These are phyloP conservation scores for Yamadazyma insecticola DNA, from an alignment of 805 yeast species.

Conservation along the genomic window DNA sequence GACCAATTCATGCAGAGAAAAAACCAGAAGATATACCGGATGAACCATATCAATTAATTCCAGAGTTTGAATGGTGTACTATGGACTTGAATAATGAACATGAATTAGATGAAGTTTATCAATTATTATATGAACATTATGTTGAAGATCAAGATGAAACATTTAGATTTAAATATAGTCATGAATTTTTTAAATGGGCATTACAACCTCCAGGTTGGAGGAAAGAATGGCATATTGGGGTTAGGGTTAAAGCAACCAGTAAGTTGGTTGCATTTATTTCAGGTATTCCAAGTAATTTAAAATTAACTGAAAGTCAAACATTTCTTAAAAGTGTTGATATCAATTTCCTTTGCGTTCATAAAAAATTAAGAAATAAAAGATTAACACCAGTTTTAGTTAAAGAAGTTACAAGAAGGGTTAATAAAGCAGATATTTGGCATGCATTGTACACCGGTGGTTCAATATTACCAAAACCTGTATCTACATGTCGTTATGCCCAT, in stretches of 20 bases:
- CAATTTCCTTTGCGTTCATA: constrained; percentile 91
- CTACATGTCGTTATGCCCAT: constrained; percentile 86
- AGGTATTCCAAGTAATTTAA: constrained; percentile 75
- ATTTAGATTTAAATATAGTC: constrained; percentile 85
- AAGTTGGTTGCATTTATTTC: constrained; percentile 89
- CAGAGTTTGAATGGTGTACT: constrained; percentile 86
- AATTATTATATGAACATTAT: constrained; percentile 79
- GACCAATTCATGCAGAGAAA: constrained; percentile 78
- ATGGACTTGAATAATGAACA: constrained; percentile 52
- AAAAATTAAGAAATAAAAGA: constrained; percentile 88
- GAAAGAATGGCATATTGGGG: constrained; percentile 89
- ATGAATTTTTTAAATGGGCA: constrained; percentile 87
- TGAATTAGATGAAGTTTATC: constrained; percentile 73
- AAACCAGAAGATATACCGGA: constrained; percentile 69
- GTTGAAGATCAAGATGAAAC: constrained; percentile 93
- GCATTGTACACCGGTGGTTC: constrained; percentile 94
- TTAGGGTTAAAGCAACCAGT: constrained; percentile 70
- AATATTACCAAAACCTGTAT: constrained; percentile 86
- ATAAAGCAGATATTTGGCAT: constrained; percentile 83
- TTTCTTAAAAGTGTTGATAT: constrained; percentile 71
- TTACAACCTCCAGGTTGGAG: constrained; percentile 91
- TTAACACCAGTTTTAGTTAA: constrained; percentile 90
- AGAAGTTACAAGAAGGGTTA: constrained; percentile 91
- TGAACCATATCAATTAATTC: constrained; percentile 64
- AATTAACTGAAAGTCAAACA: constrained; percentile 48